Evolutionary conservation across 140 eudicot species (phyloP).

Genomic region (Ambrosia hybrid): DNA sequence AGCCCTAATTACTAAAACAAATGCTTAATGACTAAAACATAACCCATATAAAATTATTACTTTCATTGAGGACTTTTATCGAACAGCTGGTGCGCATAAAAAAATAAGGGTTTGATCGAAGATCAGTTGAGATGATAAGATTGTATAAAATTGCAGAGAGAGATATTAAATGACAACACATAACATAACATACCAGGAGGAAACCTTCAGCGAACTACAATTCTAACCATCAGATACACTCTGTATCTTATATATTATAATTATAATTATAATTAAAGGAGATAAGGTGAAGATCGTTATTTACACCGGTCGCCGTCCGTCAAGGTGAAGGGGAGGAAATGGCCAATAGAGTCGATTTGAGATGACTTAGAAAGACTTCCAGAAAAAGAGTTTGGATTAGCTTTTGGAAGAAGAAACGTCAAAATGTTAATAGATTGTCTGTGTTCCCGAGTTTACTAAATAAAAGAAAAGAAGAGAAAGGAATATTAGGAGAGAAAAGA

Average conservation of each 20-base stretch:
- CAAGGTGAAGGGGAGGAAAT: conserved; percentile 12
- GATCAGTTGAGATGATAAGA: too few relatives aligned
- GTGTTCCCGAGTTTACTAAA: too few relatives aligned
- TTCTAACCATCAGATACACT: not conserved
- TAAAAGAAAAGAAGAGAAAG: too few relatives aligned
- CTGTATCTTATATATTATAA: not conserved
- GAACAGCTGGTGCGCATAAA: not conserved
- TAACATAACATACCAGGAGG: not conserved
- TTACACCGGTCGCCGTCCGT: conserved; percentile 21
- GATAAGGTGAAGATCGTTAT: not conserved
- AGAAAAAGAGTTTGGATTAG: too few relatives aligned
- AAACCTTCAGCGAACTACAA: not conserved
- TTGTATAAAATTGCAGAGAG: not conserved
- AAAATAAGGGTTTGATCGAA: not conserved
- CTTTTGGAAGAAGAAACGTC: too few relatives aligned
- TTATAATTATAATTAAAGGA: not conserved
- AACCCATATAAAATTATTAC: not conserved
- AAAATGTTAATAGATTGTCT: too few relatives aligned
- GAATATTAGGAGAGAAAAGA: too few relatives aligned
- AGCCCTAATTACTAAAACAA: not conserved
- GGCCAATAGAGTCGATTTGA: conserved; percentile 3
- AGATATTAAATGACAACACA: not conserved
- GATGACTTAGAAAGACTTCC: too few relatives aligned
- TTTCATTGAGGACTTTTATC: not conserved
- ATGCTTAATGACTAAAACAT: not conserved